Base-by-base conservation (phyloP, 306 rosid species). In the Lathyrus oleraceus region DNA sequence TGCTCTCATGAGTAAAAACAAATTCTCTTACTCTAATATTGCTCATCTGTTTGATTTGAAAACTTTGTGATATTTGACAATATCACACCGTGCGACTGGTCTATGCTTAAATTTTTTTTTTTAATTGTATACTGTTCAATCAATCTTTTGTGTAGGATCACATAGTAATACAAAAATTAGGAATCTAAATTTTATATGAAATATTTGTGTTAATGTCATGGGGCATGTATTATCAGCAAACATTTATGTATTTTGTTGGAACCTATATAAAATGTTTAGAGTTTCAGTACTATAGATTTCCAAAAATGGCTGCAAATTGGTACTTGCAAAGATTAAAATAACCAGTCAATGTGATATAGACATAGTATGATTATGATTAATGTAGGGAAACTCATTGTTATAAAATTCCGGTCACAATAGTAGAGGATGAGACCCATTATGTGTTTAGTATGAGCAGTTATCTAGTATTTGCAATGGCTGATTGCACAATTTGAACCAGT, bases 131-230 rank as follows among this genome's bases (percentile, higher is more conserved):
- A 38, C 58, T 16, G 14, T 20, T n/a, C 30, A 10, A 7, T 49
- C 39, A 44, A 28, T 49, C 14, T 43, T 65, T 43, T 21, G 14
- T 32, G 72, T 66, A 19, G 66, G 10, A 19, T 56, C 76, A 53
- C 63, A 25, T 78, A 39, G 40, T 42, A 42, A 30, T 30, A 19
- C 20, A 36, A 44, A 65, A 65, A 17, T 69, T 58, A 78, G 66
- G 69, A 65, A 71, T 78, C 16, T 36, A 78, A 68, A 35, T 61
- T 65, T 38, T 53, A 60, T 36, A 10, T 60, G 75, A 48, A 39
- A 71, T 78, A 38, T 45, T 65, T 47, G 38, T 57, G 48, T 38
- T 16, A 47, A 36, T 71, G 43, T 1, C n/a, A 54, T 6, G 54
- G 43, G 58, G 21, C 57, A n/a, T 49, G 32, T 30, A 27, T 59